These are phyloP conservation scores for Nothophytophthora sp. DNA, from an alignment of 352 stramenopile genomes.

Conservation along the genomic window DNA sequence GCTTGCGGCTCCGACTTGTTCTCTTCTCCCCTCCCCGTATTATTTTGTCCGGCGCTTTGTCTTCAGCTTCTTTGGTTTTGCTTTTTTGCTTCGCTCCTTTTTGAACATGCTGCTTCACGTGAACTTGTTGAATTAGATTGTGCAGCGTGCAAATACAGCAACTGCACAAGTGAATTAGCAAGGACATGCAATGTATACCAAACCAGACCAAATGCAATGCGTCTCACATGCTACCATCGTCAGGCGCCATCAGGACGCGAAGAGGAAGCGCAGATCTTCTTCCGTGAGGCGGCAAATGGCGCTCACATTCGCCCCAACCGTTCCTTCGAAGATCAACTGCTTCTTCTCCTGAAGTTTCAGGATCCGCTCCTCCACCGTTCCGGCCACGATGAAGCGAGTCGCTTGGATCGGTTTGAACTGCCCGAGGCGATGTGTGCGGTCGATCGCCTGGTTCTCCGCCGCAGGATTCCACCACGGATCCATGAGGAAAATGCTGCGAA, in stretches of 20 bases:
- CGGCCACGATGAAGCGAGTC: conserved; percentile 97
- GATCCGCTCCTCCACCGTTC: conserved; percentile 98
- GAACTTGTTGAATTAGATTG: conserved; percentile 19
- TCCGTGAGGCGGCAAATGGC: conserved; percentile 92
- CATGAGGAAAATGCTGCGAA: conserved; percentile 94
- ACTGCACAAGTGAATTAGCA: conserved; percentile 25
- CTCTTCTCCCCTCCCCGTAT: conserved; percentile 21
- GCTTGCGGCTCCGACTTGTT: conserved; percentile 12
- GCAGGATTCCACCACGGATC: conserved; percentile 99
- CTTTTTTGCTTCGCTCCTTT: conserved; percentile 38
- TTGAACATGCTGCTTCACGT: conserved; percentile 25
- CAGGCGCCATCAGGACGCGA: conserved; percentile 45
- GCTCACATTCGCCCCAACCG: conserved; percentile 92
- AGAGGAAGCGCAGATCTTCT: conserved; percentile 94
- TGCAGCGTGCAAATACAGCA: conserved; percentile 34
- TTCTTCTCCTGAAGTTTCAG: conserved; percentile 96
- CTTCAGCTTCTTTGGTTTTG: no score
- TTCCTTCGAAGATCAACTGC: conserved; percentile 98
- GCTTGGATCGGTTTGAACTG: conserved; percentile 98
- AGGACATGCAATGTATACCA: conserved; percentile 3
- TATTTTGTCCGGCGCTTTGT: conserved; percentile 31
- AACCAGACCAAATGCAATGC: not conserved
- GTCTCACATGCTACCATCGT: not conserved
- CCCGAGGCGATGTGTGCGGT: conserved; percentile 97
- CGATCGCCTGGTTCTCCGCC: conserved; percentile 94